phyloP scores from a whole-genome alignment of 805 yeast genomes.

The Starmerella stigmatis region DNA sequence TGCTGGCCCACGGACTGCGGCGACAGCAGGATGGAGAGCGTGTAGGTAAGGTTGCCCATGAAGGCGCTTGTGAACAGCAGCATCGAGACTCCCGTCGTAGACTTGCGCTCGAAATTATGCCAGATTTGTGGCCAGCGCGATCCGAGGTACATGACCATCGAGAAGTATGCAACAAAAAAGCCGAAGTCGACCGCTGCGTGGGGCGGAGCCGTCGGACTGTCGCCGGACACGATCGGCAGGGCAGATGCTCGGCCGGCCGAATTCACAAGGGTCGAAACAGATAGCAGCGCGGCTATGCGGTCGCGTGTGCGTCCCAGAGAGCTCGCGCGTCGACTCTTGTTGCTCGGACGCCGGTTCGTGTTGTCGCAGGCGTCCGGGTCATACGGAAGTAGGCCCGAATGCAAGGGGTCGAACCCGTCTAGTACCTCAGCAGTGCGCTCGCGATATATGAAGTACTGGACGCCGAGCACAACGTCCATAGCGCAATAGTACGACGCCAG shows the following conservation, averaged over 20 bases:
- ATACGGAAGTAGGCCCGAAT: not conserved
- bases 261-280: slow-evolving; percentile 6
- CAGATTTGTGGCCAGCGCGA: slow-evolving; percentile 78
- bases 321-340: not conserved
- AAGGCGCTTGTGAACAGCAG: slow-evolving; percentile 69
- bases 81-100: slow-evolving; percentile 81
- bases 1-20: slow-evolving; percentile 38
- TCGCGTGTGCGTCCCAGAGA: not conserved
- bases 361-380: slow-evolving; percentile 7
- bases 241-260: slow-evolving; percentile 14
- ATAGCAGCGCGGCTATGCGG: slow-evolving; percentile 11
- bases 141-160: slow-evolving; percentile 61
- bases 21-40: slow-evolving; percentile 56
- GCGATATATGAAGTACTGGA: slow-evolving; percentile 61
- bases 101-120: slow-evolving; percentile 65
- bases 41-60: slow-evolving; percentile 65
- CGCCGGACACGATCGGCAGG: not conserved
- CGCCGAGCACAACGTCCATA: slow-evolving; percentile 56
- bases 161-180: slow-evolving; percentile 57
- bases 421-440: not conserved
- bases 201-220: not conserved
- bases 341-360: slow-evolving; percentile 4
- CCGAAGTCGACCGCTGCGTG: slow-evolving; percentile 32
- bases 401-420: slow-evolving; percentile 10
- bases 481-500: slow-evolving; percentile 62